Evolutionary conservation across 192 early-diverging fungal genomes (phyloP), one percentile per base, ranked within the genome.

Genomic region (Umbelopsis sp.): DNA sequence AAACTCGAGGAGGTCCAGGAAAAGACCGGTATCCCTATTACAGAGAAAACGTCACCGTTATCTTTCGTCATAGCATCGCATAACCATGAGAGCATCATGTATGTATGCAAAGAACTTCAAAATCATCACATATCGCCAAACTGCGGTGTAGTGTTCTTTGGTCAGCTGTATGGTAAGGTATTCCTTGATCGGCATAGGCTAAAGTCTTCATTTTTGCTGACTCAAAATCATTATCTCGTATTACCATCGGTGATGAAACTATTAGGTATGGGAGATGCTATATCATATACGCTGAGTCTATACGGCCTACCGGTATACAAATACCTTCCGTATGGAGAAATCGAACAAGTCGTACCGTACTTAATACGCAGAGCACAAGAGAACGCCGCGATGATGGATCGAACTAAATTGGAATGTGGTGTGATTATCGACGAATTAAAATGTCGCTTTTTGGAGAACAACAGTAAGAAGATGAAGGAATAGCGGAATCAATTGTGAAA

Each of bases 361-460:
- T 80, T 97, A 56, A 85, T 94, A 43, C 90, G 96, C 36, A 88
- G 96, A 21, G 96, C 93, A n/a, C 91, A 93, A 79, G 96, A 97
- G 79, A 97, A 97, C 86, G 84, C 88, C 9, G 86, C 90, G 17
- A 83, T 96, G 1, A 76, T 93, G 31, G 71, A 34, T 16, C 56
- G 56, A 29, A 62, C 56, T 6, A 20, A 29, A 14, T 20, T 26
- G 5, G 56, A 62, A 32, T 34, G 56, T 34, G 56, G 34, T 14
- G 16, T 62, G 1, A 62, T 62, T 26, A n/a, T 34, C 2, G 31
- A 62, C 17, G 56, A 62, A n/a, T 7, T 62, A 14, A 62, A 34
- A 31, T 17, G 34, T 34, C 56, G 56, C 12, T 29, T 62, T 29
- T 17, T 36, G 56, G 29, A 62, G 5, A 17, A 22, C 12, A 34